These are phyloP conservation scores for Sclerotinia minor DNA, from an alignment of 2,329 filamentous ascomycete species.

Conservation along the genomic window DNA sequence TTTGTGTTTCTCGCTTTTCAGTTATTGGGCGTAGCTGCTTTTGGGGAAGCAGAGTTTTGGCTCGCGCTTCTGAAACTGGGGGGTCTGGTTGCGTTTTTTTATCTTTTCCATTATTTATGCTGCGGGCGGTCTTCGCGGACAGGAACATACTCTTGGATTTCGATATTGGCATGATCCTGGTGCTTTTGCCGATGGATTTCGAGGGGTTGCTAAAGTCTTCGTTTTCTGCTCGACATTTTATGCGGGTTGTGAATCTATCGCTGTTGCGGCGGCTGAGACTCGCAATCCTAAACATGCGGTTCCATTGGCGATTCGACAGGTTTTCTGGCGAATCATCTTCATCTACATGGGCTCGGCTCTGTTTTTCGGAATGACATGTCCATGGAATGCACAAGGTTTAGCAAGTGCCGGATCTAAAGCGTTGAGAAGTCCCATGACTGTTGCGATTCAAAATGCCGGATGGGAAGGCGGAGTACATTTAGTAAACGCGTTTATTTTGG, in stretches of 20 bases:
- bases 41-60: slow-evolving; percentile 81
- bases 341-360: slow-evolving; percentile 77
- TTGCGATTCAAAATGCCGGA: slow-evolving; percentile 72
- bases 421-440: slow-evolving; percentile 70
- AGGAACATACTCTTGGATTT: slow-evolving; percentile 61
- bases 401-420: slow-evolving; percentile 62
- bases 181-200: slow-evolving; percentile 68
- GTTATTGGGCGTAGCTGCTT: slow-evolving; percentile 69
- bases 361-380: slow-evolving; percentile 74
- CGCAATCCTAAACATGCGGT: slow-evolving; percentile 50
- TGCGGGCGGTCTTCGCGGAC: slow-evolving; percentile 63
- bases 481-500: slow-evolving; percentile 75
- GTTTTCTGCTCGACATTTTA: slow-evolving; percentile 71
- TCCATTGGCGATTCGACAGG: slow-evolving; percentile 74
- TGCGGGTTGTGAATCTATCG: slow-evolving; percentile 64
- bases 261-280: slow-evolving; percentile 56
- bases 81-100: slow-evolving; percentile 70
- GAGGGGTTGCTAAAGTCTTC: slow-evolving; percentile 64
- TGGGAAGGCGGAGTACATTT: slow-evolving; percentile 73
- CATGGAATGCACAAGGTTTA: slow-evolving; percentile 64
- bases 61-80: slow-evolving; percentile 70
- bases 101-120: slow-evolving; percentile 73
- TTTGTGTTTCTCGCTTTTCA: slow-evolving; percentile 68
- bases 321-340: slow-evolving; percentile 90
- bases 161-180: slow-evolving; percentile 71